These are phyloP conservation scores for Chondrostereum purpureum DNA, from an alignment of 1,284 basidiomycete genomes.

Conservation along the genomic window DNA sequence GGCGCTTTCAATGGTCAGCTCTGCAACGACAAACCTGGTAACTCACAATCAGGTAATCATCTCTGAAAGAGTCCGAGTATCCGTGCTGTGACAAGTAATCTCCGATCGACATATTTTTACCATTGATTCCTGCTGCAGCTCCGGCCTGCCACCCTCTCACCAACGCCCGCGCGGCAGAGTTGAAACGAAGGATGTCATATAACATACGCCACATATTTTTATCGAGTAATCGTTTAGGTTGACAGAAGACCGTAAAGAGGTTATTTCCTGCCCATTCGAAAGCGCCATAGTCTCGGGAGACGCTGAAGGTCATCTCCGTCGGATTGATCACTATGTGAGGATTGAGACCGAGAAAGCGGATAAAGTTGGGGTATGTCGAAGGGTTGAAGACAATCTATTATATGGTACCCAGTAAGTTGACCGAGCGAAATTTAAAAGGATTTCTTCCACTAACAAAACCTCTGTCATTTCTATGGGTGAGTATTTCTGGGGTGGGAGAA, in stretches of 20 bases:
- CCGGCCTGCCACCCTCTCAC: constrained; percentile 22
- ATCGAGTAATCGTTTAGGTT: constrained; percentile 55
- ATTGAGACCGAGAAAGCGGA: constrained; percentile 58
- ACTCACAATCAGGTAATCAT: constrained; percentile 77
- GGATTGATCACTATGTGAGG: constrained; percentile 44
- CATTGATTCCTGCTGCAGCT: constrained; percentile 11
- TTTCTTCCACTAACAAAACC: constrained; percentile 39
- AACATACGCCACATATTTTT: constrained; percentile 69
- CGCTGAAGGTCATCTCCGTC: constrained; percentile 77
- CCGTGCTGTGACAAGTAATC: constrained; percentile 62
- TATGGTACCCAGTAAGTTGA: constrained; percentile 3
- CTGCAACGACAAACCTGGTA: constrained; percentile 3
- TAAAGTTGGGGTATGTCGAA: constrained; percentile 77
- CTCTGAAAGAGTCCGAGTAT: constrained; percentile 64
- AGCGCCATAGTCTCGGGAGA: constrained; percentile 59
- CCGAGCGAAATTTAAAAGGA: not conserved
- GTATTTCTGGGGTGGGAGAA: constrained; percentile 5
- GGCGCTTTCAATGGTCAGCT: constrained; percentile 2
- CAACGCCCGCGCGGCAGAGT: constrained; percentile 52
- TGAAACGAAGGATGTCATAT: constrained; percentile 77
- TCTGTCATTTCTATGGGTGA: constrained; percentile 22
- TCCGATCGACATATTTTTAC: constrained; percentile 52
- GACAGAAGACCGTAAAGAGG: constrained; percentile 59
- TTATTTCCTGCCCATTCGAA: constrained; percentile 76
- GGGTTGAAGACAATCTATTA: constrained; percentile 77